phyloP scores from a whole-genome alignment of 2,329 filamentous ascomycete species.

The Colletotrichum paranaense region DNA sequence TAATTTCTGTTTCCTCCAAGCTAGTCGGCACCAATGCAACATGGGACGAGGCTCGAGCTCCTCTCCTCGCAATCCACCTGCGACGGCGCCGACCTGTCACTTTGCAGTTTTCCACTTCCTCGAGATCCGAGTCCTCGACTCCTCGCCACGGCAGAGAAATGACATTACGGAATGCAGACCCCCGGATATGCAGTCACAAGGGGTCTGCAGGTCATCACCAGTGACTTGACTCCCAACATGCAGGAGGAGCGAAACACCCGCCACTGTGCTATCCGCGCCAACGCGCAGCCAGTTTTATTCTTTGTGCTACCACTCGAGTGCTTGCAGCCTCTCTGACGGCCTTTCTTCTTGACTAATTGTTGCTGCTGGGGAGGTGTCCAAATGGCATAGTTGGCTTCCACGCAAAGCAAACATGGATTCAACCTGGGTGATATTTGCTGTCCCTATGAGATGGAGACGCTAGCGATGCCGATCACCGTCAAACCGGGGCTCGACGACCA shows the following conservation, averaged over 20 bases:
- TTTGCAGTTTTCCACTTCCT: not conserved
- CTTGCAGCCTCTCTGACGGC: not conserved
- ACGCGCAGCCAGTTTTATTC: not conserved
- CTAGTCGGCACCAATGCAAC: constrained; percentile 1
- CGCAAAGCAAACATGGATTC: not conserved
- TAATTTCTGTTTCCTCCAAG: not conserved
- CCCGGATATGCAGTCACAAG: constrained; percentile 21
- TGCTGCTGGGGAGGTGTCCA: not conserved
- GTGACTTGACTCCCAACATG: constrained; percentile 14
- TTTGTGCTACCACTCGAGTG: too few species aligned
- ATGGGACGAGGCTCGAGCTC: constrained; percentile 29
- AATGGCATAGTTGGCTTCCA: not conserved
- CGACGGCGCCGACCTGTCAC: not conserved
- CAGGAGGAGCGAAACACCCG: constrained; percentile 23
- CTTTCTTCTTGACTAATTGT: not conserved
- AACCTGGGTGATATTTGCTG: not conserved
- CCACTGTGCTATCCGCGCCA: constrained; percentile 1
- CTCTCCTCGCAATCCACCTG: constrained; percentile 15
- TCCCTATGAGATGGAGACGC: constrained; percentile 18
- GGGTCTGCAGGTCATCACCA: constrained; percentile 25
- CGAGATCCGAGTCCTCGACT: not conserved
- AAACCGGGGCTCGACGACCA: not conserved
- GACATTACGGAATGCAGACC: constrained; percentile 1
- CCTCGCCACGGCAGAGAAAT: not conserved
- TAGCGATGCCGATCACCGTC: constrained; percentile 22